Conservation (phyloP, 306 rosid genomes). For the Prunus padus region DNA sequence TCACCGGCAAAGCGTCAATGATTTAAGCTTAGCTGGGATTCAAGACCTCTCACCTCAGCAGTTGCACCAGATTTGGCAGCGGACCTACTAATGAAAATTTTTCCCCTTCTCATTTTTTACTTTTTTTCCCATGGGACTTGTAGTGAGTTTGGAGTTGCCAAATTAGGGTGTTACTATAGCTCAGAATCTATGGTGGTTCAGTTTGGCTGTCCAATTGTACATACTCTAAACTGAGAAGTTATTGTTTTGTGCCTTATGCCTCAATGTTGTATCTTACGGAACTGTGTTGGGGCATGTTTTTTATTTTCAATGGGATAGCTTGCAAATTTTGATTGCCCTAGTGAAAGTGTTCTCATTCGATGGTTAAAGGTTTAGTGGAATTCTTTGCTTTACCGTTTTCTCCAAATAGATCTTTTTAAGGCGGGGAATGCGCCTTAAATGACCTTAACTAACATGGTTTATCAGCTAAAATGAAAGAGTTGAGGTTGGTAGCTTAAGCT, state of each 20-base stretch:
- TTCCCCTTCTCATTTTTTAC: background rate
- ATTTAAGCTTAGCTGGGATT: constrained; percentile 16
- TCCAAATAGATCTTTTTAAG: background rate
- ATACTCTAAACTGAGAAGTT: constrained; percentile 35
- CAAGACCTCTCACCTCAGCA: constrained; percentile 38
- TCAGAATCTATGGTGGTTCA: constrained; percentile 23
- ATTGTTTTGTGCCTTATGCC: constrained; percentile 20
- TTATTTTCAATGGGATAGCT: constrained; percentile 13
- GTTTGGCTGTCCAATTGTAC: constrained; percentile 51
- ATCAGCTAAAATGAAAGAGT: constrained; percentile 1
- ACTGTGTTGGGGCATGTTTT: constrained; percentile 21
- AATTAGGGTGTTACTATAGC: constrained; percentile 28
- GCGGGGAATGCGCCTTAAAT: background rate
- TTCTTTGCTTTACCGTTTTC: background rate
- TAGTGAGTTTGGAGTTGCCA: constrained; percentile 33
- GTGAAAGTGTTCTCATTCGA: constrained; percentile 5
- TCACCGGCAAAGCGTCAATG: constrained; percentile 27
- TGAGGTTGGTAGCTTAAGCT: constrained; percentile 31
- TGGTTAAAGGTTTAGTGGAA: background rate
- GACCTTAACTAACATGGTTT: background rate
- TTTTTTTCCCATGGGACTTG: constrained; percentile 14
- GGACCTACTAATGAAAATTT: constrained; percentile 26
- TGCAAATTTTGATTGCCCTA: background rate
- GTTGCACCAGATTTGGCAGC: constrained; percentile 49
- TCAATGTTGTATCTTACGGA: constrained; percentile 19